These are phyloP conservation scores for Paspalum notatum DNA, from an alignment of 176 grass and related monocot genomes.

Conservation along the genomic window DNA sequence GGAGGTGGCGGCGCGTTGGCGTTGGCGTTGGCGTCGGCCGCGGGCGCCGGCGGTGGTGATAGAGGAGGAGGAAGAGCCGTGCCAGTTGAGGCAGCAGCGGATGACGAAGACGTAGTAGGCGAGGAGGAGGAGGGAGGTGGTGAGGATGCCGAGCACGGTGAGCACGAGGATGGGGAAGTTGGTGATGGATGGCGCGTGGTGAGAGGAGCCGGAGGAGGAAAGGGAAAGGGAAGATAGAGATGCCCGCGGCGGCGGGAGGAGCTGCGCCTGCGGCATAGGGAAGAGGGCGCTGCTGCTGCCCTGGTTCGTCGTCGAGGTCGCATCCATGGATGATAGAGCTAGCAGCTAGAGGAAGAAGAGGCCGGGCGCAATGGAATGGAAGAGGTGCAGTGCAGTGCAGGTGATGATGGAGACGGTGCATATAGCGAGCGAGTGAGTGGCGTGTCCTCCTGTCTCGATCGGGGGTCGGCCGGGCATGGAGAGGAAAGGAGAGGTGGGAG, in stretches of 20 bases:
- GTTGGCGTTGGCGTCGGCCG: slow-evolving; percentile 9
- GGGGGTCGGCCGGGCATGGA: too few species aligned
- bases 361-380: too few species aligned
- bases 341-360: neutral
- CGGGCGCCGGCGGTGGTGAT: neutral
- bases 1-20: neutral
- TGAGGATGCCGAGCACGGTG: slow-evolving; percentile 69
- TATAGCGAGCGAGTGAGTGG: neutral
- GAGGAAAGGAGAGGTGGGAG: neutral
- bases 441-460: too few species aligned
- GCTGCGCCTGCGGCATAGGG: slow-evolving; percentile 10
- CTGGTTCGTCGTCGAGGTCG: neutral
- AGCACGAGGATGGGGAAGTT: slow-evolving; percentile 65
- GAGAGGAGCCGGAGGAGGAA: neutral
- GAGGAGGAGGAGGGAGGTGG: slow-evolving; percentile 64
- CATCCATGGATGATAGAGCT: slow-evolving; percentile 35
- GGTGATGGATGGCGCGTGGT: slow-evolving; percentile 21
- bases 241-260: neutral
- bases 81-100: slow-evolving; percentile 75
- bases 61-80: neutral
- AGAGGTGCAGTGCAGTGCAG: too few species aligned
- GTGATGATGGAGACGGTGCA: neutral
- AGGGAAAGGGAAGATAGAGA: neutral
- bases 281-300: neutral
- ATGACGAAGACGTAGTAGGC: slow-evolving; percentile 88